phyloP scores from a whole-genome alignment of 306 rosid species.

The Cicer judaicum region DNA sequence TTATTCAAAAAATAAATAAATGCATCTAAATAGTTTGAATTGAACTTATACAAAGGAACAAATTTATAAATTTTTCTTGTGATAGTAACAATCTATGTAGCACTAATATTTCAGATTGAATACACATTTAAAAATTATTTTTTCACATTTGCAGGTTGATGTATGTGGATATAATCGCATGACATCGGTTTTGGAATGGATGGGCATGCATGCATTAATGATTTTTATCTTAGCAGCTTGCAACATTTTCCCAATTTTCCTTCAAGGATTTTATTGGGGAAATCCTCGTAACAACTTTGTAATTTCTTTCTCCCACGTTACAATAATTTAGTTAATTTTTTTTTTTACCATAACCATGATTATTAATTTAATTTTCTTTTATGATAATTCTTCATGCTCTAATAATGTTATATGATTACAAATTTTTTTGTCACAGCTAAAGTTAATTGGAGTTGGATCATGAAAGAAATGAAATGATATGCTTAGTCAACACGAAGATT shows the following conservation, averaged over 20 bases:
- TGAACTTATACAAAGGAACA: too few relatives aligned
- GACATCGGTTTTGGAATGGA: conserved; percentile 75
- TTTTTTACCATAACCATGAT: neutral
- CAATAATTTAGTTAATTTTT: neutral
- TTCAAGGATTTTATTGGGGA: conserved; percentile 86
- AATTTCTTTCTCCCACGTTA: conserved; percentile 35
- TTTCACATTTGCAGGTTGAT: conserved; percentile 67
- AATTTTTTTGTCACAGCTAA: conserved; percentile 53
- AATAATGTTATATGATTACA: conserved; percentile 19
- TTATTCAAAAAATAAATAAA: too few relatives aligned
- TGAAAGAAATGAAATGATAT: conserved; percentile 44
- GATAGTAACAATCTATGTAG: too few relatives aligned
- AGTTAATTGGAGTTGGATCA: conserved; percentile 62
- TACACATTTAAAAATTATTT: neutral
- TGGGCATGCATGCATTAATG: conserved; percentile 88
- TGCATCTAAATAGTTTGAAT: too few relatives aligned
- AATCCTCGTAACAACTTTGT: conserved; percentile 83
- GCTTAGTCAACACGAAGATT: conserved; percentile 15
- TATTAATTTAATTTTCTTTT: neutral
- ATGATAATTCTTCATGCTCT: conserved; percentile 2
- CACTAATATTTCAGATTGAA: too few relatives aligned
- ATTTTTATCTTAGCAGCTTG: conserved; percentile 80
- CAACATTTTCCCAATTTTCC: conserved; percentile 79
- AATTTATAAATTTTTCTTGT: too few relatives aligned
- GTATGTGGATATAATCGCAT: conserved; percentile 72